These are phyloP conservation scores for Cenchrus purpureus DNA, from an alignment of 176 grass and related monocot genomes.

Conservation along the genomic window DNA sequence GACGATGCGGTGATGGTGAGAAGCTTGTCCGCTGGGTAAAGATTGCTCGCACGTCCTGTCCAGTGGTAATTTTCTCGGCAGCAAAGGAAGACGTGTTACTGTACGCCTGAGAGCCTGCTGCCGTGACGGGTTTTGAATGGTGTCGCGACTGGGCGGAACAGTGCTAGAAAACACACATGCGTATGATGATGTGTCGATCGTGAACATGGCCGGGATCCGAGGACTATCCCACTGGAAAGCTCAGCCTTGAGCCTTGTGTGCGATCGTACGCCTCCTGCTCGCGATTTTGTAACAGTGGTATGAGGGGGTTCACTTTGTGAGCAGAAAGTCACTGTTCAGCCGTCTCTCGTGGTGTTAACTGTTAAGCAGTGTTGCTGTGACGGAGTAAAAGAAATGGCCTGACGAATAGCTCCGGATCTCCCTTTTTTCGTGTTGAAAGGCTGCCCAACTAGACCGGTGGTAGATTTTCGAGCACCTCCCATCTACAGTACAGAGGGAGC, in stretches of 20 bases:
- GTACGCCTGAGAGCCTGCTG: background rate
- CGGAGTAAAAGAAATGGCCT: background rate
- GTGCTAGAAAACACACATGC: background rate
- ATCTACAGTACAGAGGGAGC: background rate
- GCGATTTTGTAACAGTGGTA: no score
- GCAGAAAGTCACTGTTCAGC: slow-evolving; percentile 16
- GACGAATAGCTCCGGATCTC: background rate
- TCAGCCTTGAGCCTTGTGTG: background rate
- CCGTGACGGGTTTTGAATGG: background rate
- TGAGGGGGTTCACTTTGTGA: background rate
- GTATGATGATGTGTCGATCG: background rate
- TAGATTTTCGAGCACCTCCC: slow-evolving; percentile 48
- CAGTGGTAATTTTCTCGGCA: background rate
- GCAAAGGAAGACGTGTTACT: background rate
- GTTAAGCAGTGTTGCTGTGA: background rate
- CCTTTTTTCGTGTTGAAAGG: slow-evolving; percentile 32
- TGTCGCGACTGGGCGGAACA: background rate
- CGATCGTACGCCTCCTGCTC: background rate
- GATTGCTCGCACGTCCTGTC: background rate
- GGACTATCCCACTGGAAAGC: background rate
- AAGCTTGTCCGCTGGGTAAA: background rate
- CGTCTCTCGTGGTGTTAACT: background rate
- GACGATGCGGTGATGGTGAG: background rate
- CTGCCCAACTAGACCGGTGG: slow-evolving; percentile 14
- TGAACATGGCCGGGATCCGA: background rate